phyloP scores from a whole-genome alignment of 441 rosid genomes.

The Populus hybrid region DNA sequence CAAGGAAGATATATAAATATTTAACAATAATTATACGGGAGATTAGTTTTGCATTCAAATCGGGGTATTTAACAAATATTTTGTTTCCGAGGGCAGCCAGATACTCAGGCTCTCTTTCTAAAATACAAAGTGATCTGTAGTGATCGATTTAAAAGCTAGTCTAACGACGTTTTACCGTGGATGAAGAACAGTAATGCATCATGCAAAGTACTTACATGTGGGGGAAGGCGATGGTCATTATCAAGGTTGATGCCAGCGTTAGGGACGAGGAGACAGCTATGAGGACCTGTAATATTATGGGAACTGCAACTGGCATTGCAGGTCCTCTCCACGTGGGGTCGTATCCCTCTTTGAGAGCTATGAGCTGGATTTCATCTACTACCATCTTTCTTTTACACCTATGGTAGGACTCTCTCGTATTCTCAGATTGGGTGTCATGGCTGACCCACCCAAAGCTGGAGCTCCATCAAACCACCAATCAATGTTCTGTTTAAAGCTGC shows the following conservation, averaged over 20 bases:
- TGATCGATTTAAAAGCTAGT: not conserved
- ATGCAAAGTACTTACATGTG: not conserved
- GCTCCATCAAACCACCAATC: slow-evolving; percentile 3
- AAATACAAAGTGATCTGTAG: not conserved
- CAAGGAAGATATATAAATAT: not conserved
- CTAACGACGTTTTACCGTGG: not conserved
- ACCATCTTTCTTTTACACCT: not conserved
- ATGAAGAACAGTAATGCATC: not conserved
- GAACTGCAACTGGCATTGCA: slow-evolving; percentile 37
- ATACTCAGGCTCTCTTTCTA: not conserved
- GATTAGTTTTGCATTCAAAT: not conserved
- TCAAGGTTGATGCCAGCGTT: slow-evolving; percentile 39
- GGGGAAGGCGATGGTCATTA: not conserved
- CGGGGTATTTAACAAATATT: not conserved
- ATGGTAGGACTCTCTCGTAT: not conserved
- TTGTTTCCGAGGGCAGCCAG: no score
- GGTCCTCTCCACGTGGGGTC: slow-evolving; percentile 46
- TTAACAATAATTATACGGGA: no score
- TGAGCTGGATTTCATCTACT: slow-evolving; percentile 38
- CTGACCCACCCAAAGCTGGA: not conserved
- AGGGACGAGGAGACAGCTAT: slow-evolving; percentile 50
- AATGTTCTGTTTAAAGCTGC: not conserved
- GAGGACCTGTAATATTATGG: slow-evolving; percentile 8
- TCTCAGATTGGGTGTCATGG: not conserved
- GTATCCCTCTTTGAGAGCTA: slow-evolving; percentile 18